Conservation (phyloP, 441 rosid genomes). For the Populus trichocarpa region DNA sequence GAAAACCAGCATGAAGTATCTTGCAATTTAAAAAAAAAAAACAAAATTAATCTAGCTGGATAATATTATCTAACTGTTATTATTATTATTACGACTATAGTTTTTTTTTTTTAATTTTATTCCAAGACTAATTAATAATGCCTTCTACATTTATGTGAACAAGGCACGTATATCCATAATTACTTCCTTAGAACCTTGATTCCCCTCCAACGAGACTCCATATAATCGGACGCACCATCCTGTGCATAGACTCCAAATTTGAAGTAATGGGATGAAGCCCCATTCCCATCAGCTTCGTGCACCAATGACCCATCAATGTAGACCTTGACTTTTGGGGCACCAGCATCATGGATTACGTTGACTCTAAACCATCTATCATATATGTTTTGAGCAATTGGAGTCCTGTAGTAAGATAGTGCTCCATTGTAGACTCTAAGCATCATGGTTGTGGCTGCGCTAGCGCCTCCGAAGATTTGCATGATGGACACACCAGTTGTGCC, state of each 20-base stretch:
- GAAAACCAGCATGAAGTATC: too few relatives aligned
- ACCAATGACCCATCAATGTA: constrained; percentile 2
- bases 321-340: too few relatives aligned
- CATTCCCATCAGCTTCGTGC: background rate
- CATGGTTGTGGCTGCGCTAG: constrained; percentile 22
- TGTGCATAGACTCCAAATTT: constrained; percentile 1
- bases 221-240: background rate
- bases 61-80: too few relatives aligned
- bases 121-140: too few relatives aligned
- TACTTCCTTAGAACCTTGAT: background rate
- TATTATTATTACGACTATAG: too few relatives aligned
- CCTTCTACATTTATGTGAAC: too few relatives aligned
- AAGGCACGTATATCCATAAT: too few relatives aligned
- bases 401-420: constrained; percentile 14
- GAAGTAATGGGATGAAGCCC: background rate
- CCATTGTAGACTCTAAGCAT: constrained; percentile 41
- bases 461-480: constrained; percentile 37
- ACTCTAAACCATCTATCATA: too few relatives aligned
- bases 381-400: background rate
- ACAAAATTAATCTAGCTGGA: too few relatives aligned
- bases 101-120: too few relatives aligned
- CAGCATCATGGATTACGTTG: too few relatives aligned
- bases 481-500: constrained; percentile 28
- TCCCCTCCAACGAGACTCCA: constrained; percentile 3
- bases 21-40: too few relatives aligned